Base-by-base conservation (phyloP, 805 yeast genomes). In the Candida andamanensis region DNA sequence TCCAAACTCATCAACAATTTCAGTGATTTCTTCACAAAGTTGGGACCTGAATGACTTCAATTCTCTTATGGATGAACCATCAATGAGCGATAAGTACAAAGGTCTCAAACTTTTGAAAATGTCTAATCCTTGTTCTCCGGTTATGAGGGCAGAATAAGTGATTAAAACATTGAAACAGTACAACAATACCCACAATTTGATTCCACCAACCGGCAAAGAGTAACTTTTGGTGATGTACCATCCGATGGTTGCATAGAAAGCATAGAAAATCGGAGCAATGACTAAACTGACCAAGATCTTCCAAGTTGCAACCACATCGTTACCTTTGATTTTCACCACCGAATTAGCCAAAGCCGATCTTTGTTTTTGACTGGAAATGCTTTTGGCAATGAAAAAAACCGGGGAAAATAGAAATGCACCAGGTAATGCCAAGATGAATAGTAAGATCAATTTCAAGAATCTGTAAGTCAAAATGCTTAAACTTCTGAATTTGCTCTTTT, bases 301-400 rank as follows among this genome's bases (percentile, higher is more conserved):
- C 98, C 98, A 92, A 1, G 97, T 89, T 2, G 97, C 97, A 38
- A 92, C 74, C 16, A 92, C 97, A 56, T 92, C 98, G 36, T 78
- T 81, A 12, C 95, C 98, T 50, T 79, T 78, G 39, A 92, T 80
- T 54, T 92, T 92, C 15, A 92, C 98, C 0, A 87, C 72, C 0
- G 97, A 87, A 6, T 73, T 80, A 8, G 87, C 89, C 39, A 92
- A 67, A 0, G 97, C 98, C 28, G 75, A 72, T 36, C 59, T 66
- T 19, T 90, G 86, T 57, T 89, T 87, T 37, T 69, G 67, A 26
- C 67, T 71, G 7, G 96, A 84, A 32, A 85, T 82, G 28, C 60
- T 61, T 49, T 84, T 85, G 6, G 95, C 78, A 12, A 83, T 73
- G 18, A 85, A 57, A 48, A 92, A 87, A 2, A 92, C 87, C 0